Evolutionary conservation across 2,329 filamentous ascomycete genomes (phyloP).

Genomic region (Chaetomium strumarium): DNA sequence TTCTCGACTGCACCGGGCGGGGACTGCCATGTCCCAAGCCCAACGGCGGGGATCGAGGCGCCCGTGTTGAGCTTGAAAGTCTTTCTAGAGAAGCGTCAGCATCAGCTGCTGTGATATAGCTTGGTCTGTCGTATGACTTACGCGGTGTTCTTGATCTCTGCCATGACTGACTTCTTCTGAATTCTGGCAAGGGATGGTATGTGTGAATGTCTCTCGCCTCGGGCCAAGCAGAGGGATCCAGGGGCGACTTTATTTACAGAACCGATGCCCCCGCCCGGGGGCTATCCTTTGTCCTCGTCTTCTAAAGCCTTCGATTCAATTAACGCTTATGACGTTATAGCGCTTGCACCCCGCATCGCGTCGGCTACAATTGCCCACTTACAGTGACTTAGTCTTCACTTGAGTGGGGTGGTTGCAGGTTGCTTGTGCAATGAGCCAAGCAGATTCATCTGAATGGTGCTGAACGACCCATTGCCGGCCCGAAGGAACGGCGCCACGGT

Average conservation of each 20-base stretch:
- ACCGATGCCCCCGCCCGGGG: not conserved
- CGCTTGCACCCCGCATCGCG: not conserved
- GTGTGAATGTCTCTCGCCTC: not conserved
- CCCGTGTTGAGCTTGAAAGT: slow-evolving; percentile 69
- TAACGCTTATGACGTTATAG: slow-evolving; percentile 9
- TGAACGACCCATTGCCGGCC: not conserved
- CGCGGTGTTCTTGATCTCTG: slow-evolving; percentile 18
- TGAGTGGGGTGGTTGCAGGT: slow-evolving; percentile 3
- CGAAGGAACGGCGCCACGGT: slow-evolving; percentile 5
- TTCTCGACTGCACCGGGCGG: slow-evolving; percentile 60
- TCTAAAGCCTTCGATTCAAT: slow-evolving; percentile 8
- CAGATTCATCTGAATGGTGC: not conserved
- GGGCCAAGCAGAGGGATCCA: not conserved
- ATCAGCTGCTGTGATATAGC: too few relatives aligned
- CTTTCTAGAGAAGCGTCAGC: slow-evolving; percentile 31
- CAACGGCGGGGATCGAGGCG: slow-evolving; percentile 70
- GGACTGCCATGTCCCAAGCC: slow-evolving; percentile 76
- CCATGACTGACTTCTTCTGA: slow-evolving; percentile 12
- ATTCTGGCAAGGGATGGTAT: not conserved
- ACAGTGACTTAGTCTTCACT: not conserved
- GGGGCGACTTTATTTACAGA: not conserved
- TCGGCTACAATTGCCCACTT: too few relatives aligned
- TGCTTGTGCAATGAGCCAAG: not conserved
- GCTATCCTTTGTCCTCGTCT: not conserved
- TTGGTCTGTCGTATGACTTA: slow-evolving; percentile 6